Percentiles rank a stretch among this genome's conserved stretches.
Conservation (phyloP, 139 green algal species). For the Tetraselmis chui region DNA sequence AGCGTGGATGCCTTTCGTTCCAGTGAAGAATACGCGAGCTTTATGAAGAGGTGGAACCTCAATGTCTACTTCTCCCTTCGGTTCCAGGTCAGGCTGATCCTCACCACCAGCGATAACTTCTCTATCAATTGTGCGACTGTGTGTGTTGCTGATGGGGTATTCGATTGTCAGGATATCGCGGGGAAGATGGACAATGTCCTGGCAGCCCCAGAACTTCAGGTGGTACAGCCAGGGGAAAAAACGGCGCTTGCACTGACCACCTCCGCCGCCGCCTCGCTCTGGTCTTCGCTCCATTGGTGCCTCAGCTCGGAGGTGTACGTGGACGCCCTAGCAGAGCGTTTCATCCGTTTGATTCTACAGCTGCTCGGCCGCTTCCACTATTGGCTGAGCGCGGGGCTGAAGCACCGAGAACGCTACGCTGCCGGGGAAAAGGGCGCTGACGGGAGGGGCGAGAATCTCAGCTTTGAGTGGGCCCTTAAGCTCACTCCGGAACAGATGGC, state of each 20-base stretch:
- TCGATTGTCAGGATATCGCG: conserved; percentile 7
- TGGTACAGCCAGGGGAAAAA: neutral
- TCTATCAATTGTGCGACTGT: too few species aligned
- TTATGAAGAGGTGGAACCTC: conserved; percentile 82
- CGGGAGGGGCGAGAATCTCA: neutral
- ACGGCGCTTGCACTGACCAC: neutral
- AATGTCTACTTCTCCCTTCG: conserved; percentile 85
- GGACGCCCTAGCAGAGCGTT: conserved; percentile 66
- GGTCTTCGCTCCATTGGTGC: neutral
- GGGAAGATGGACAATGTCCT: neutral
- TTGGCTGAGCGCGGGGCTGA: conserved; percentile 41
- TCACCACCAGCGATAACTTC: too few species aligned
- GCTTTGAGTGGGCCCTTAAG: conserved; percentile 13
- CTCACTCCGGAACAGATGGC: conserved; percentile 22
- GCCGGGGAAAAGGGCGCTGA: neutral
- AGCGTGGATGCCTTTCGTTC: conserved; percentile 51
- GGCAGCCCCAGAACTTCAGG: neutral
- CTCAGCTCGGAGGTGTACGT: conserved; percentile 48
- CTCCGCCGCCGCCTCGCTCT: neutral
- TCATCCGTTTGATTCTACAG: conserved; percentile 71
- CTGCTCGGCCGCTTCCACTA: conserved; percentile 61
- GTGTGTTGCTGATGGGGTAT: too few species aligned
- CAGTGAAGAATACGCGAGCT: conserved; percentile 42
- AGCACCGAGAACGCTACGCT: neutral
- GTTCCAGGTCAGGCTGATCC: conserved; percentile 58